Conservation (phyloP, 768 basidiomycete species). For the Pleurotus tuber-regium region DNA sequence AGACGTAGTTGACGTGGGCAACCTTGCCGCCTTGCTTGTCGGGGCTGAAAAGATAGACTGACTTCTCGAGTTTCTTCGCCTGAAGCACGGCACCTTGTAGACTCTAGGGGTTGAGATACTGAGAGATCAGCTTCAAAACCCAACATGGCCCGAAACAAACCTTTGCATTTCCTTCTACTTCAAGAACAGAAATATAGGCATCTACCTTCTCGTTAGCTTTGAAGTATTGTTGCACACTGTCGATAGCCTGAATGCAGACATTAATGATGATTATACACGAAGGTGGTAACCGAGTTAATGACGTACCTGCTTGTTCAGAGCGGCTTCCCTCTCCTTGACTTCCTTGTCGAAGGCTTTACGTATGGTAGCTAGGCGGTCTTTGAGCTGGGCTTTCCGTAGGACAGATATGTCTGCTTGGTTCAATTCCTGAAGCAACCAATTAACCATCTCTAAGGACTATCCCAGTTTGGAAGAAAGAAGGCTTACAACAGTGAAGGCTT, state of each 20-base stretch:
- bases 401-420: slow-evolving; percentile 88
- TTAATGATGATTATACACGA: too few species aligned
- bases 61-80: slow-evolving; percentile 79
- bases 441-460: background rate
- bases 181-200: slow-evolving; percentile 69
- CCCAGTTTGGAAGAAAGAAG: background rate
- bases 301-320: slow-evolving; percentile 73
- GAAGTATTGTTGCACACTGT: slow-evolving; percentile 71
- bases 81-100: slow-evolving; percentile 73
- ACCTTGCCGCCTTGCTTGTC: slow-evolving; percentile 72
- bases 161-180: slow-evolving; percentile 86
- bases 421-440: slow-evolving; percentile 60
- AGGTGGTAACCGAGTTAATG: too few species aligned
- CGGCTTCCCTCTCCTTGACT: slow-evolving; percentile 76
- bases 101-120: slow-evolving; percentile 39
- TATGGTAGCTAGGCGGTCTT: slow-evolving; percentile 65
- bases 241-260: slow-evolving; percentile 53
- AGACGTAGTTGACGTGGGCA: slow-evolving; percentile 83
- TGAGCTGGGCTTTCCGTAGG: slow-evolving; percentile 75
- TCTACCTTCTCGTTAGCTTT: slow-evolving; percentile 66
- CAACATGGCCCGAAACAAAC: too few species aligned
- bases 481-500: slow-evolving; percentile 73
- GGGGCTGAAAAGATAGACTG: slow-evolving; percentile 84
- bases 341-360: slow-evolving; percentile 86
- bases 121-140: background rate